phyloP scores from a whole-genome alignment of 2,329 filamentous ascomycete genomes.

The Arthrobotrys sphaeroides region DNA sequence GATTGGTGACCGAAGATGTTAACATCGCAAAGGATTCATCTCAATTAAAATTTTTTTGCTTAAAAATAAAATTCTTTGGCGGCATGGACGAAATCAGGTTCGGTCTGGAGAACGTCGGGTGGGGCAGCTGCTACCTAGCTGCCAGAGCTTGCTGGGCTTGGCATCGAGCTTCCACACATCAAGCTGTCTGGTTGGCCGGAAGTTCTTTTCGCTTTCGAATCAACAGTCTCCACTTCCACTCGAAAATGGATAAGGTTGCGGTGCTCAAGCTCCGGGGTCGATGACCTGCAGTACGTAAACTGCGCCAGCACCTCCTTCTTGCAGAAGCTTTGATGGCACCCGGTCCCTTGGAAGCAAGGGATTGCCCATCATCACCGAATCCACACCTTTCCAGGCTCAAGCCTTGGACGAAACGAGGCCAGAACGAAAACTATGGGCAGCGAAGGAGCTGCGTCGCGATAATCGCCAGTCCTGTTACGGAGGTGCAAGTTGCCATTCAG shows the following conservation, averaged over 20 bases:
- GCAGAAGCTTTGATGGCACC: neutral
- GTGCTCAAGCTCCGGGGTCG: conserved; percentile 27
- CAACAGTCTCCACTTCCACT: conserved; percentile 15
- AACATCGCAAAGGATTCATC: no score
- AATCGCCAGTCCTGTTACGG: conserved; percentile 1
- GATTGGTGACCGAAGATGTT: conserved; percentile 3
- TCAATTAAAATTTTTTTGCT: no score
- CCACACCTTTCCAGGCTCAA: conserved; percentile 10
- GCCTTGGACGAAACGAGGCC: neutral
- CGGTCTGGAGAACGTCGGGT: neutral
- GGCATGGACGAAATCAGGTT: neutral
- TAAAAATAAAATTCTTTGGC: conserved; percentile 3
- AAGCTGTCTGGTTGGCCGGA: conserved; percentile 28
- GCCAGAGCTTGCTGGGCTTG: conserved; percentile 16
- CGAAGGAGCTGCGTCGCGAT: neutral
- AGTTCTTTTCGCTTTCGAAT: conserved; percentile 18
- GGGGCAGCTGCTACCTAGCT: neutral
- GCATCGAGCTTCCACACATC: conserved; percentile 8
- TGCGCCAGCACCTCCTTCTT: conserved; percentile 1
- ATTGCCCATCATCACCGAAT: conserved; percentile 24
- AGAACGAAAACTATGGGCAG: conserved; percentile 23
- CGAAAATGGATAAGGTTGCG: conserved; percentile 36
- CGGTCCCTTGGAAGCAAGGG: conserved; percentile 22
- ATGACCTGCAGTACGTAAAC: conserved; percentile 48
- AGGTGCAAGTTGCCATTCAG: neutral